Evolutionary conservation across 257 asterid genomes (phyloP).

Genomic region (Solanum megistacrolobum): DNA sequence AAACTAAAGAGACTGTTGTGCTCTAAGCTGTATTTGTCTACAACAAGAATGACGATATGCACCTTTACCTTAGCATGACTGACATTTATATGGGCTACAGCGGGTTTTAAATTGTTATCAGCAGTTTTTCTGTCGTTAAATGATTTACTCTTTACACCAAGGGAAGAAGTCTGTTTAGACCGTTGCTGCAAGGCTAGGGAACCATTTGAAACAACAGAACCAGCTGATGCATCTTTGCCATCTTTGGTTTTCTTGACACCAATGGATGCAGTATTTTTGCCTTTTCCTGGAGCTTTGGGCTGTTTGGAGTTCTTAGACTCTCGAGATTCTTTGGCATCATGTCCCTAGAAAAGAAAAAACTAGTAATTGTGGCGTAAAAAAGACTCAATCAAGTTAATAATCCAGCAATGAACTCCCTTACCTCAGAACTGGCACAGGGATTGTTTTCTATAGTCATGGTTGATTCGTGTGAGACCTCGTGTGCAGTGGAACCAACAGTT

Average conservation of each 20-base stretch:
- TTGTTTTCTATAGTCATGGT: conserved; percentile 1
- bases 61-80: conserved; percentile 18
- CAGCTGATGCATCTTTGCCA: conserved; percentile 4
- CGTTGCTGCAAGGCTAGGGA: conserved; percentile 5
- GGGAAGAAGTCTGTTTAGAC: conserved; percentile 1
- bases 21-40: not conserved
- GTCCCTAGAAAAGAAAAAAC: conserved; percentile 10
- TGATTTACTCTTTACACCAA: conserved; percentile 21
- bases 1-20: not conserved
- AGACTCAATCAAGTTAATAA: not conserved
- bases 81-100: not conserved
- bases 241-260: conserved; percentile 13
- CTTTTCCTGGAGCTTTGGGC: conserved; percentile 11
- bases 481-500: not conserved
- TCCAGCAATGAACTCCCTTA: not conserved
- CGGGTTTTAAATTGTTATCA: conserved; percentile 7
- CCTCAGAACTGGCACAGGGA: conserved; percentile 15
- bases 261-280: conserved; percentile 3
- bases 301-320: conserved; percentile 9
- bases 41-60: not conserved
- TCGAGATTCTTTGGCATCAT: not conserved
- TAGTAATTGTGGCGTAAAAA: not conserved
- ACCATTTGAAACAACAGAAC: conserved; percentile 19
- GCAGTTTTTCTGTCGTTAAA: conserved; percentile 8
- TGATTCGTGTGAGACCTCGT: conserved; percentile 5